Base-by-base conservation (phyloP, 306 rosid species). In the Trichosanthes cucumerina region DNA sequence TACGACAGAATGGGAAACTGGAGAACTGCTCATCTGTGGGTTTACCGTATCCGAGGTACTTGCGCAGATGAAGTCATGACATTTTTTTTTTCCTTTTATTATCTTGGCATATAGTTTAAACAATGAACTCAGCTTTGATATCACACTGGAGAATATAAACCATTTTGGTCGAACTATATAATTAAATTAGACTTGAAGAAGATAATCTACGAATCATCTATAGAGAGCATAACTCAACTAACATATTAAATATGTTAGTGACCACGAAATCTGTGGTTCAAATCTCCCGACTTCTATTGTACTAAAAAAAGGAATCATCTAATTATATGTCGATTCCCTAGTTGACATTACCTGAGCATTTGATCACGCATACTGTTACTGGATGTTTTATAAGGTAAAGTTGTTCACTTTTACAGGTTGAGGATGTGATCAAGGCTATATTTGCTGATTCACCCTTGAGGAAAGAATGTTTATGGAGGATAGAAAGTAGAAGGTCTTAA, bases 1-100 rank as follows among this genome's bases (percentile, higher is more conserved):
- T 74, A 95, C 90, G 12, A 65, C 85, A n/a, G 86, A 90, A 77
- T 95, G 97, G 98, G 97, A 92, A 92, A 87, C 86, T 80, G 86
- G 87, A 77, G 89, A 88, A 69, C 78, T 95, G 76, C 76, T 71
- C 50, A 77, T 72, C 49, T 84, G 91, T 76, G 90, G 93, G 73
- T 95, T 95, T 86, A 84, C 91, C 2, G 24, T 19, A 39, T 81
- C 87, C 21, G 93, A 95, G 98, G 98, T 92, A 95, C 77, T 82
- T 33, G 41, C 58, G 53, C 43, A 41, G 43, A 76, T 73, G 74
- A 41, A 66, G 84, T 65, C 66, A 69, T 46, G 43, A n/a, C 66
- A 33, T 44, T 54, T 44, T 58, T 44, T 58, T 41, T 16, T 75
- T 16, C 19, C 41, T 15, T 39, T 31, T 18, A 33, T 31, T 39